Conservation (phyloP, 805 yeast species). For the Candida insectorum region DNA sequence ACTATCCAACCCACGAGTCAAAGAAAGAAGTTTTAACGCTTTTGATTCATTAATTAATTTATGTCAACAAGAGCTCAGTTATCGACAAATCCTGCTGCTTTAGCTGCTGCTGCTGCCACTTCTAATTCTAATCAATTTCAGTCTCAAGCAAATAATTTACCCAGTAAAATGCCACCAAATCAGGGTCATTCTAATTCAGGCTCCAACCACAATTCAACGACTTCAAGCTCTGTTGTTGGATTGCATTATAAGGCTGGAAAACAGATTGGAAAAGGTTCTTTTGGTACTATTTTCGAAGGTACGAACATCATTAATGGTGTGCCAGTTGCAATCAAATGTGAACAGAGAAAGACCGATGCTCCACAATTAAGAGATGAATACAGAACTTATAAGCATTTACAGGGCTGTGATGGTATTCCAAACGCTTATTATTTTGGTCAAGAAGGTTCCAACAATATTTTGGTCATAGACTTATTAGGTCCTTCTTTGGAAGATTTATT, state of each 20-base stretch:
- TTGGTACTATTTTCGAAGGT: constrained; percentile 97
- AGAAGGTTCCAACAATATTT: constrained; percentile 93
- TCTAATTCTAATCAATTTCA: constrained; percentile 10
- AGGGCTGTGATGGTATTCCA: constrained; percentile 84
- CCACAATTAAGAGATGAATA: constrained; percentile 97
- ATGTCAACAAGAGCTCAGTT: constrained; percentile 15
- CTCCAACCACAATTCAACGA: too few species aligned
- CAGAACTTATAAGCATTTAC: constrained; percentile 85
- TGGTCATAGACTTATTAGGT: constrained; percentile 91
- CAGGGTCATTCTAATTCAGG: constrained; percentile 8
- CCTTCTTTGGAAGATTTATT: constrained; percentile 95
- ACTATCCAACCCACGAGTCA: too few species aligned
- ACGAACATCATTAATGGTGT: constrained; percentile 85
- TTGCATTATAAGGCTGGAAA: constrained; percentile 95
- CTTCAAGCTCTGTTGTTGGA: constrained; percentile 72
- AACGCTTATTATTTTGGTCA: constrained; percentile 98
- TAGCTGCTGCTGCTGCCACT: constrained; percentile 16
- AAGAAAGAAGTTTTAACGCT: too few species aligned
- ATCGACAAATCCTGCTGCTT: constrained; percentile 14
- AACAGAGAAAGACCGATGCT: constrained; percentile 94
- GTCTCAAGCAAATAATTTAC: background rate
- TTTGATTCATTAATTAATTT: too few species aligned
- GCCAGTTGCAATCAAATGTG: constrained; percentile 95
- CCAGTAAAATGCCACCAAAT: constrained; percentile 6
- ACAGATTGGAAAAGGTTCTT: constrained; percentile 97